Percentiles rank a stretch among this genome's conserved stretches.
Evolutionary conservation across 108 stramenopile genomes (phyloP).

Genomic region (Fragilaria crotonensis): DNA sequence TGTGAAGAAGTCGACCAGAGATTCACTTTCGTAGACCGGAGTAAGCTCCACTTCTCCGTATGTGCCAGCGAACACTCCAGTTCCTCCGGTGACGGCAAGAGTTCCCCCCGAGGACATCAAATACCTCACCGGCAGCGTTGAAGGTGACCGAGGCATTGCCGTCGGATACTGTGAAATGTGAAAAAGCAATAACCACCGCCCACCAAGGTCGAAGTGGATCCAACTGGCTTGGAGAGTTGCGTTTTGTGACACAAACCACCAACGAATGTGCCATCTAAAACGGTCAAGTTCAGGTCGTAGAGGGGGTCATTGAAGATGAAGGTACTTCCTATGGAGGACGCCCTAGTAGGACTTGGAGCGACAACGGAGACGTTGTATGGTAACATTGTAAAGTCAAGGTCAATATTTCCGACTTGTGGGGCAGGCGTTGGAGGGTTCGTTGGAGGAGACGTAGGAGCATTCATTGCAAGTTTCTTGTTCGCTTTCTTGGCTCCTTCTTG

Average conservation of each 20-base stretch:
- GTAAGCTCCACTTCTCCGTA: conserved; percentile 15
- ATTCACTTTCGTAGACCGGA: conserved; percentile 2
- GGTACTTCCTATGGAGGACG: background rate
- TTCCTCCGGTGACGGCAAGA: conserved; percentile 23
- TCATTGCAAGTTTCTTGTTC: too few relatives aligned
- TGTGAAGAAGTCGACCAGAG: background rate
- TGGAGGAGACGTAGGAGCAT: too few relatives aligned
- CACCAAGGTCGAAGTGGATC: background rate
- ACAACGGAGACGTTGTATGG: background rate
- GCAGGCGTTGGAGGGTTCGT: too few relatives aligned
- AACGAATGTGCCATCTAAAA: background rate
- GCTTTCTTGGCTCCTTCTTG: too few relatives aligned
- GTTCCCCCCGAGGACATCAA: background rate
- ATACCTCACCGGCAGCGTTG: background rate
- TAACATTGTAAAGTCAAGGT: background rate
- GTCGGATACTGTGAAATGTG: background rate
- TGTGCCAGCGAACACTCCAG: conserved; percentile 11
- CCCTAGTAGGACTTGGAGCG: background rate
- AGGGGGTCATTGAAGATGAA: background rate
- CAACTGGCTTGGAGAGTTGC: background rate
- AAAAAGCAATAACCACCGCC: background rate
- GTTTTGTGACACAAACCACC: background rate
- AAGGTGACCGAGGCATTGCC: background rate
- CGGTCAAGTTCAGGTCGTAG: background rate
- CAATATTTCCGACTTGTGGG: background rate